Base-by-base conservation (phyloP, 257 asterid species). In the Cruciata laevipes region DNA sequence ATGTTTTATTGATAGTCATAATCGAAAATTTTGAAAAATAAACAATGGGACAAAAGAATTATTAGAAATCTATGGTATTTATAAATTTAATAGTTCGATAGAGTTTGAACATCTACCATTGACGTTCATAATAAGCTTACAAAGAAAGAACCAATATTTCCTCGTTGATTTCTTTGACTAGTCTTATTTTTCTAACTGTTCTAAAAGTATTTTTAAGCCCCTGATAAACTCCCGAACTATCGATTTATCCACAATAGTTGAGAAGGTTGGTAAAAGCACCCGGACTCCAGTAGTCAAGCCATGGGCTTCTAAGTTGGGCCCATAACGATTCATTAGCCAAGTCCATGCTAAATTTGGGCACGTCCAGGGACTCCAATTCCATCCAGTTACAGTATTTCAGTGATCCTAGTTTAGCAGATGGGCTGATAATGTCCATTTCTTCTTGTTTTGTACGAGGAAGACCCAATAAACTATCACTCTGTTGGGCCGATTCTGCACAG, bases 231-330 rank as follows among this genome's bases (percentile, higher is more conserved):
- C 18, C 17, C 61, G 21, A 55, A 21, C 30, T 7, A 53, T 27
- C 27, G 0, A 33, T 35, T 16, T 13, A 6, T 23, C 18, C 42
- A 12, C 9, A 18, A 17, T 24, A 67, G 63, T 73, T 47, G 11
- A 32, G 69, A 13, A 63, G 20, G 52, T 40, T 65, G 61, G 71
- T 7, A 13, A 55, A 17, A 9, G 47, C 31, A 51, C 61, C 47
- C 13, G 76, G 76, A 10, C 71, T 42, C 60, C 53, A 65, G 56
- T 38, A 31, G 0, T 72, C 71, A 52, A 72, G 55, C 67, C 71
- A 72, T 3, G 63, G 35, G 71, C 67, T 61, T 47, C 49, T 69
- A 51, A 65, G 7, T 53, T 52, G 71, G 42, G 65, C 61, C 71
- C 52, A 65, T 6, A 60, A 20, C 11, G 71, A 20, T 1, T 71